Evolutionary conservation across 129 eudicot species (phyloP).

Genomic region (Lactuca sativa): DNA sequence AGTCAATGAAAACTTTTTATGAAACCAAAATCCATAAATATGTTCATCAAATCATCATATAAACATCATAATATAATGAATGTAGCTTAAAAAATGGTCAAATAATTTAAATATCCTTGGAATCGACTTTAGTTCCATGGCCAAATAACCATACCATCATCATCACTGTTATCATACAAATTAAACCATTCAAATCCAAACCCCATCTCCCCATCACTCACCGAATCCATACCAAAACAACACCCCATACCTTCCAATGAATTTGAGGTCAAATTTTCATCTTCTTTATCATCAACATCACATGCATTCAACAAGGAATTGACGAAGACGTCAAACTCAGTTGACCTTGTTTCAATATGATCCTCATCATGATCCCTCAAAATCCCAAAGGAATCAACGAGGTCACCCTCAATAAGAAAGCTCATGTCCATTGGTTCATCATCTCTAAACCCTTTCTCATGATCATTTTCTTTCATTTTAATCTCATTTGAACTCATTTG

Average conservation of each 20-base stretch:
- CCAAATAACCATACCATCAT: constrained; percentile 16
- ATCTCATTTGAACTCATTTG: constrained; percentile 7
- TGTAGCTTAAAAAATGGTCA: neutral
- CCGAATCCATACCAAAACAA: constrained; percentile 3
- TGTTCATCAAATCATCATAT: neutral
- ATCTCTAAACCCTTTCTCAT: neutral
- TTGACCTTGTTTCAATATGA: constrained; percentile 1
- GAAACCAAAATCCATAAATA: neutral
- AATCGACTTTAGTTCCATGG: constrained; percentile 6
- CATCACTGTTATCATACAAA: constrained; percentile 2
- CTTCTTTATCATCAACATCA: constrained; percentile 6
- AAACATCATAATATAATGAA: neutral
- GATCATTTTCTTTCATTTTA: neutral
- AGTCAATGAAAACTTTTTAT: neutral
- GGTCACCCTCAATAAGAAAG: neutral
- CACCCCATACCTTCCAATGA: neutral
- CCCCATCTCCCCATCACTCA: constrained; percentile 19
- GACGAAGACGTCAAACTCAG: constrained; percentile 1
- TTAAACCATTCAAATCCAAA: constrained; percentile 15
- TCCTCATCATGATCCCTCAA: neutral
- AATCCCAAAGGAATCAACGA: neutral
- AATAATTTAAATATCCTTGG: neutral
- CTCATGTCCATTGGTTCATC: constrained; percentile 5
- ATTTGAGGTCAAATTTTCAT: neutral
- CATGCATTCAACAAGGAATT: neutral